Evolutionary conservation across 2,329 filamentous ascomycete species (phyloP).

Genomic region (Hypoxylon sp.): DNA sequence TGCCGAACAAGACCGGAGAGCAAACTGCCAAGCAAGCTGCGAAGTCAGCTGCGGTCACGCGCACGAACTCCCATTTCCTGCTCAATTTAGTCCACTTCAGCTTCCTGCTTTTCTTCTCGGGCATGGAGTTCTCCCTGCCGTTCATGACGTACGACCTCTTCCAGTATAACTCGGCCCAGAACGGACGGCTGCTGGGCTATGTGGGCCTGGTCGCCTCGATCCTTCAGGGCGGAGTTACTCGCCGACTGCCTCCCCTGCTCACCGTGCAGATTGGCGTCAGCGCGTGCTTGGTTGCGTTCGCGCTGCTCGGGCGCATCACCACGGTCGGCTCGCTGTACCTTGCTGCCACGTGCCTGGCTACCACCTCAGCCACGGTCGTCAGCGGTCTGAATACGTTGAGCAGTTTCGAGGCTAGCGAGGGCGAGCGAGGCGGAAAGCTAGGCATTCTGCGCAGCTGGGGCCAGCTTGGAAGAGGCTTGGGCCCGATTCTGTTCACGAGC

Average conservation of each 20-base stretch:
- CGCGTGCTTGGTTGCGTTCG: conserved; percentile 83
- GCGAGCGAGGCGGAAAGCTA: conserved; percentile 87
- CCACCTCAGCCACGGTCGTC: conserved; percentile 95
- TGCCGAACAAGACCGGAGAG: conserved; percentile 69
- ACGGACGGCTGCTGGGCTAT: conserved; percentile 88
- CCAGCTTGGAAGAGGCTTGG: conserved; percentile 88
- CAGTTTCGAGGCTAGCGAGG: conserved; percentile 86
- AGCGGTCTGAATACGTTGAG: conserved; percentile 92
- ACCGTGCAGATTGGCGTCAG: conserved; percentile 85
- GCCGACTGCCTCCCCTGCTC: conserved; percentile 83
- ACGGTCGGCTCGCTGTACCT: conserved; percentile 80
- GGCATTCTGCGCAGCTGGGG: conserved; percentile 86
- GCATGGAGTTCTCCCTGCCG: conserved; percentile 96
- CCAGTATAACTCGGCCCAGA: conserved; percentile 81
- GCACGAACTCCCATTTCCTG: conserved; percentile 86
- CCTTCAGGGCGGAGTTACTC: conserved; percentile 93
- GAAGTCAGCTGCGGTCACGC: conserved; percentile 55
- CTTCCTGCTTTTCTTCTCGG: conserved; percentile 97
- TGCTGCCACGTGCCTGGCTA: conserved; percentile 85
- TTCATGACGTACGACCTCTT: conserved; percentile 99
- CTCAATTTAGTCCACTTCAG: conserved; percentile 89
- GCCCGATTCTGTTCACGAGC: conserved; percentile 91
- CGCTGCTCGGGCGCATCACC: conserved; percentile 79
- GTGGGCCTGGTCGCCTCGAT: conserved; percentile 92
- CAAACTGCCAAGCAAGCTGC: conserved; percentile 47